phyloP scores from a whole-genome alignment of 352 stramenopile species.

The Elongisporangium anandrum region DNA sequence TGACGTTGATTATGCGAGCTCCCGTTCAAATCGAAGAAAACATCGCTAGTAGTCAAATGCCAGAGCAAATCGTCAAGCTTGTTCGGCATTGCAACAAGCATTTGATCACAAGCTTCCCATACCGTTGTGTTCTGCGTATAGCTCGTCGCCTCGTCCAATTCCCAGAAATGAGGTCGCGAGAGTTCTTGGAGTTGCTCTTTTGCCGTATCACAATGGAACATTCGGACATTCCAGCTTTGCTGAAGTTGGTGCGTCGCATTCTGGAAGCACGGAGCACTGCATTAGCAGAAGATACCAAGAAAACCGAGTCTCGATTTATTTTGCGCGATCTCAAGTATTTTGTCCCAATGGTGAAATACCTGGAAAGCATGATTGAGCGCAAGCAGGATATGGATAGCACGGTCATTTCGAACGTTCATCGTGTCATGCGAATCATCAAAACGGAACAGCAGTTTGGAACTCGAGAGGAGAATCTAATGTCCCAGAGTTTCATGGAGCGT shows the following conservation, averaged over 20 bases:
- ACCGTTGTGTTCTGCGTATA: constrained; percentile 57
- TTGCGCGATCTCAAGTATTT: constrained; percentile 72
- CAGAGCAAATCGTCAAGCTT: constrained; percentile 70
- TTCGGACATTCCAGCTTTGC: constrained; percentile 53
- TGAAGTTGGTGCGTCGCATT: constrained; percentile 73
- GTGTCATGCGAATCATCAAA: constrained; percentile 68
- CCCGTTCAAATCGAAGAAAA: constrained; percentile 65
- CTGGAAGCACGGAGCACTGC: constrained; percentile 49
- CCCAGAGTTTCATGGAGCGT: constrained; percentile 63
- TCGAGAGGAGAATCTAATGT: constrained; percentile 22
- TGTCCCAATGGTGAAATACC: constrained; percentile 47
- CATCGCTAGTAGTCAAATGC: constrained; percentile 62
- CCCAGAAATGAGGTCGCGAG: constrained; percentile 50
- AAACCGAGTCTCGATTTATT: constrained; percentile 31
- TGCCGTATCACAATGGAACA: constrained; percentile 70
- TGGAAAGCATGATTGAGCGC: constrained; percentile 46
- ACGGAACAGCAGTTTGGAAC: constrained; percentile 33
- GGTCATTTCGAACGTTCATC: constrained; percentile 68
- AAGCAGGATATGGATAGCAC: constrained; percentile 39
- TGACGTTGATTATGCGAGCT: constrained; percentile 62
- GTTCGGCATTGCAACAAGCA: constrained; percentile 72
- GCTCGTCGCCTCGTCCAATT: constrained; percentile 65
- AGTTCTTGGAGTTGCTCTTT: constrained; percentile 71
- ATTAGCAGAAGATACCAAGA: constrained; percentile 22
- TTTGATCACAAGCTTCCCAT: constrained; percentile 66